Percentiles rank a stretch among this genome's conserved stretches.
Conservation (phyloP, 1,284 basidiomycete genomes). For the Lentinula novae-zelandiae region DNA sequence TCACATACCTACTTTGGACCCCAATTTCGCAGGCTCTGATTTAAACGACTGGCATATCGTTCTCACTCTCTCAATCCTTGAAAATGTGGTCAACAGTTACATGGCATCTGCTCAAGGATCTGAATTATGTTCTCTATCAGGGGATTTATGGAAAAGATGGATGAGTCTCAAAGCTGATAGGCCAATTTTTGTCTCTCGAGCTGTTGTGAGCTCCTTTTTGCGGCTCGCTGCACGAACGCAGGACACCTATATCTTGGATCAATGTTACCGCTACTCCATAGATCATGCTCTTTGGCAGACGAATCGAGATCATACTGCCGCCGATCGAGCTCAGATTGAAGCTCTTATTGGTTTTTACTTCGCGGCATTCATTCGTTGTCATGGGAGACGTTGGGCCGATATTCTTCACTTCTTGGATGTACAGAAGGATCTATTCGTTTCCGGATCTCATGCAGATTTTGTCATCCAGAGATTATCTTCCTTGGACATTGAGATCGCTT, state of each 20-base stretch:
- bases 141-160: slow-evolving; percentile 42
- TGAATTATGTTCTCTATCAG: slow-evolving; percentile 27
- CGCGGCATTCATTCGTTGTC: slow-evolving; percentile 20
- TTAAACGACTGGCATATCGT: slow-evolving; percentile 18
- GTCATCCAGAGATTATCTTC: slow-evolving; percentile 11
- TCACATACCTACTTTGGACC: slow-evolving; percentile 27
- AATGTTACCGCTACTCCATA: slow-evolving; percentile 21
- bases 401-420: slow-evolving; percentile 20
- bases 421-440: slow-evolving; percentile 2
- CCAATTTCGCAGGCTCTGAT: slow-evolving; percentile 4
- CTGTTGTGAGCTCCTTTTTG: slow-evolving; percentile 43
- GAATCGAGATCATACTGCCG: slow-evolving; percentile 8
- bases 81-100: slow-evolving; percentile 11
- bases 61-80: slow-evolving; percentile 19
- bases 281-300: slow-evolving; percentile 20
- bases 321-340: slow-evolving; percentile 19
- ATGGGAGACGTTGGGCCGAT: slow-evolving; percentile 19
- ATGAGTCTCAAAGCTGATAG: slow-evolving; percentile 18
- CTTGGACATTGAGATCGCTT: not conserved
- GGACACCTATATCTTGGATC: slow-evolving; percentile 33
- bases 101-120: slow-evolving; percentile 10
- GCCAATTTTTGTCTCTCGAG: slow-evolving; percentile 26
- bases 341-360: slow-evolving; percentile 25
- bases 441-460: slow-evolving; percentile 11
- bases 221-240: slow-evolving; percentile 35